Conservation (phyloP, 257 asterid species). For the Salvia hispanica region DNA sequence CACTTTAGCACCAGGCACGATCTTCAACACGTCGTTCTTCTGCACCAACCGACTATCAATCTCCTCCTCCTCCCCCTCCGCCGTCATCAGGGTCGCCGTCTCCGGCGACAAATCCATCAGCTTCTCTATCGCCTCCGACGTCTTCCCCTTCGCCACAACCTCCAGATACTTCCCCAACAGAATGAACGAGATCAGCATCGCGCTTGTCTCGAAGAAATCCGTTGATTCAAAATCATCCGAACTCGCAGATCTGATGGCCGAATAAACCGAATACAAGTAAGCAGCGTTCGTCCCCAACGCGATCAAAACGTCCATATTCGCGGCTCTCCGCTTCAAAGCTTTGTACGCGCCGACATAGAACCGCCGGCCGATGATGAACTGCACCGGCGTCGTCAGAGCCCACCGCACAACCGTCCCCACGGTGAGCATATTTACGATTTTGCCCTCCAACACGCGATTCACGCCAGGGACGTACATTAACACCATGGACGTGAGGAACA, state of each 20-base stretch:
- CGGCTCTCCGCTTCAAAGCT: conserved; percentile 52
- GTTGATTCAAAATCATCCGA: conserved; percentile 49
- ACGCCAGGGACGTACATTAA: conserved; percentile 66
- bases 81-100: conserved; percentile 45
- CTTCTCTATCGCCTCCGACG: conserved; percentile 72
- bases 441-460: conserved; percentile 42
- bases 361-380: conserved; percentile 61
- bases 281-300: conserved; percentile 74
- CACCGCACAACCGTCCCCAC: conserved; percentile 52
- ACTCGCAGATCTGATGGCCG: conserved; percentile 53
- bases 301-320: conserved; percentile 75
- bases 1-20: conserved; percentile 67
- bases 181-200: conserved; percentile 71
- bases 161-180: conserved; percentile 68
- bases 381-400: conserved; percentile 62
- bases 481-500: conserved; percentile 62
- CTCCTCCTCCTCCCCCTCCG: conserved; percentile 53
- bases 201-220: conserved; percentile 70
- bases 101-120: conserved; percentile 66
- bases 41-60: conserved; percentile 58
- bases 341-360: conserved; percentile 63
- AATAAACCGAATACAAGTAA: conserved; percentile 64
- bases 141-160: conserved; percentile 68
- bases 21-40: conserved; percentile 57
- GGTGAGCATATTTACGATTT: conserved; percentile 51